phyloP scores from a whole-genome alignment of 2,329 filamentous ascomycete species.

The Paraphaeosphaeria minitans region DNA sequence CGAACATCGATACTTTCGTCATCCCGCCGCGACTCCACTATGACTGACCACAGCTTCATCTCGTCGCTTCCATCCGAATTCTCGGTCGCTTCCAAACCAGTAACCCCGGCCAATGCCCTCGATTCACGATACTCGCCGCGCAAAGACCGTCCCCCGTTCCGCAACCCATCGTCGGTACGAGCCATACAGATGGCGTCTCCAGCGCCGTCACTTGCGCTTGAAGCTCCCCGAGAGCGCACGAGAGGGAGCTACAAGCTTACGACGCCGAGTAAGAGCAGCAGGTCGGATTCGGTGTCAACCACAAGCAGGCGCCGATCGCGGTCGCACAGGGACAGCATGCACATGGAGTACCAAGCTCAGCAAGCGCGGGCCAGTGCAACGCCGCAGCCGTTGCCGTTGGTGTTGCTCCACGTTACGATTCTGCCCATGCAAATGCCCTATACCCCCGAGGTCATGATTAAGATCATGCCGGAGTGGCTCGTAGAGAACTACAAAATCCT shows the following conservation, averaged over 20 bases:
- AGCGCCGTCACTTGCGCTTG: conserved; percentile 35
- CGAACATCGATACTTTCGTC: conserved; percentile 24
- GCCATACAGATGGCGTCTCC: conserved; percentile 74
- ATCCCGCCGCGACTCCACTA: conserved; percentile 34
- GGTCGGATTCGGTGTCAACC: conserved; percentile 34
- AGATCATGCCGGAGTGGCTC: conserved; percentile 57
- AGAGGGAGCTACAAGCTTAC: conserved; percentile 40
- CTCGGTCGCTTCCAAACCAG: conserved; percentile 39
- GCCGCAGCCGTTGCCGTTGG: conserved; percentile 64
- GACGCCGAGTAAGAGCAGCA: conserved; percentile 38
- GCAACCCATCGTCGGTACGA: conserved; percentile 71
- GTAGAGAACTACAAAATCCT: conserved; percentile 68
- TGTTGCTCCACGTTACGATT: conserved; percentile 78
- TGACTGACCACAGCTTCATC: conserved; percentile 41
- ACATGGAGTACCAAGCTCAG: conserved; percentile 49
- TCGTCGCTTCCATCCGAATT: conserved; percentile 47
- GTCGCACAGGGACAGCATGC: conserved; percentile 33
- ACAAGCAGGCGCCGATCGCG: conserved; percentile 36
- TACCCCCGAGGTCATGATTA: conserved; percentile 53
- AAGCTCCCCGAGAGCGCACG: conserved; percentile 36
- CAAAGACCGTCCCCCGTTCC: conserved; percentile 67
- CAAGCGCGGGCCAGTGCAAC: conserved; percentile 35
- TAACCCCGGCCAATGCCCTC: conserved; percentile 30
- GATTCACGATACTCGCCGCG: conserved; percentile 59
- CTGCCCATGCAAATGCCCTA: conserved; percentile 72